Evolutionary conservation across 2,329 filamentous ascomycete species (phyloP).

Genomic region (Chaetomium olivaceum): DNA sequence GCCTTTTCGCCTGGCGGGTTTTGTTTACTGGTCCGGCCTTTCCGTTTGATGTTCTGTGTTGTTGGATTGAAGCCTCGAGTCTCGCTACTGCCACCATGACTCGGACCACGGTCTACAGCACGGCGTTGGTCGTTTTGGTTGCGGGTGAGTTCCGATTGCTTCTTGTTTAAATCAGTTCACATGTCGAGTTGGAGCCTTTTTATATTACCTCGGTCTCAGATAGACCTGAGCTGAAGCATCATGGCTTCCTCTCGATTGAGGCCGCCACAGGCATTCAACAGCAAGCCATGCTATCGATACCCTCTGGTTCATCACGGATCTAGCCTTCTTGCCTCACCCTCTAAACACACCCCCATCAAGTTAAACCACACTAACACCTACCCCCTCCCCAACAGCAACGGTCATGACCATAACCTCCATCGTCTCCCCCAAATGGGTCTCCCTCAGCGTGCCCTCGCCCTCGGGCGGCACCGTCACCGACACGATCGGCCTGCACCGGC

Average conservation of each 20-base stretch:
- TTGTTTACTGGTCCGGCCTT: neutral
- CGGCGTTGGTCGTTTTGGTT: constrained; percentile 46
- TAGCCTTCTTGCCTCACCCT: neutral
- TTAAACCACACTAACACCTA: neutral
- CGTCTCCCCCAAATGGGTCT: constrained; percentile 69
- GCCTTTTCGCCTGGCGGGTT: neutral
- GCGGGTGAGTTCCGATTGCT: constrained; percentile 42
- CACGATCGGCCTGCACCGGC: constrained; percentile 75
- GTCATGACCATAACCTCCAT: constrained; percentile 71
- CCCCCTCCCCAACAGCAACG: constrained; percentile 54
- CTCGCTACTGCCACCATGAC: constrained; percentile 41
- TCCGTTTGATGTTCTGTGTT: neutral
- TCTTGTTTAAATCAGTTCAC: neutral
- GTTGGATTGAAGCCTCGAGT: neutral
- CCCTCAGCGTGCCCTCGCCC: constrained; percentile 57
- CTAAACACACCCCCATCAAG: neutral
- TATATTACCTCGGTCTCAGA: neutral
- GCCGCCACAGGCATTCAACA: neutral
- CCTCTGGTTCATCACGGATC: neutral
- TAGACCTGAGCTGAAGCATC: neutral
- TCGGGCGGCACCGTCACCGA: constrained; percentile 52
- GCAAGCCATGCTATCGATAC: neutral
- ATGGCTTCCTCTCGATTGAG: neutral
- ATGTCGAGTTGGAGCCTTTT: neutral
- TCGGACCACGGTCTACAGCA: constrained; percentile 46